phyloP scores from a whole-genome alignment of 78 protist species.

The Dictyostelium purpureum region DNA sequence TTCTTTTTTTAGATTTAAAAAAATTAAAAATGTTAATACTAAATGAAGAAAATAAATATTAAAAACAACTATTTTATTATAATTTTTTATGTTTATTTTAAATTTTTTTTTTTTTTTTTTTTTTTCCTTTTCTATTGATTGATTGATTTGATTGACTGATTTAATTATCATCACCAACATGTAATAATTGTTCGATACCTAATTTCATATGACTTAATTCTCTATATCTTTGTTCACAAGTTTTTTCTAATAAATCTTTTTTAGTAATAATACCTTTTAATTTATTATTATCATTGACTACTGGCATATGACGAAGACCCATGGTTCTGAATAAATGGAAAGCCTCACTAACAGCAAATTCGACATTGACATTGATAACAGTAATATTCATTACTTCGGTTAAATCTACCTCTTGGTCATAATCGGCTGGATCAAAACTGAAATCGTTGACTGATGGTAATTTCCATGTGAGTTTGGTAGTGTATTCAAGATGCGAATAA shows the following conservation, averaged over 20 bases:
- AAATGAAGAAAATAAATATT: neutral
- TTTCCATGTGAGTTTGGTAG: slow-evolving; percentile 63
- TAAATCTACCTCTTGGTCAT: slow-evolving; percentile 24
- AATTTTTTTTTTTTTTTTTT: neutral
- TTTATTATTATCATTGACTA: slow-evolving; percentile 62
- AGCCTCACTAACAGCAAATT: slow-evolving; percentile 67
- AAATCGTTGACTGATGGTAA: slow-evolving; percentile 39
- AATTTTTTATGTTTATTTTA: neutral
- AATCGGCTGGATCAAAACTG: slow-evolving; percentile 39
- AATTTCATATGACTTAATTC: slow-evolving; percentile 49
- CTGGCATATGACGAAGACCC: slow-evolving; percentile 83
- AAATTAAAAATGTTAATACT: too few species aligned
- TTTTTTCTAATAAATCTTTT: slow-evolving; percentile 65
- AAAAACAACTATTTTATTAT: neutral
- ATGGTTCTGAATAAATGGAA: slow-evolving; percentile 78
- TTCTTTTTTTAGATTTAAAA: too few species aligned
- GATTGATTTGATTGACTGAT: neutral
- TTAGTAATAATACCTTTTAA: slow-evolving; percentile 68
- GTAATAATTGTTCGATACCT: slow-evolving; percentile 37
- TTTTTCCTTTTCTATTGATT: neutral
- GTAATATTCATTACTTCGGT: slow-evolving; percentile 61
- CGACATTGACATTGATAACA: slow-evolving; percentile 49
- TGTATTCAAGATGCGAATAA: slow-evolving; percentile 58
- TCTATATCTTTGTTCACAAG: slow-evolving; percentile 67
- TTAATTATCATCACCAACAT: slow-evolving; percentile 7